Evolutionary conservation across 495 filamentous ascomycete genomes (phyloP).

Genomic region (Neurospora intermedia): DNA sequence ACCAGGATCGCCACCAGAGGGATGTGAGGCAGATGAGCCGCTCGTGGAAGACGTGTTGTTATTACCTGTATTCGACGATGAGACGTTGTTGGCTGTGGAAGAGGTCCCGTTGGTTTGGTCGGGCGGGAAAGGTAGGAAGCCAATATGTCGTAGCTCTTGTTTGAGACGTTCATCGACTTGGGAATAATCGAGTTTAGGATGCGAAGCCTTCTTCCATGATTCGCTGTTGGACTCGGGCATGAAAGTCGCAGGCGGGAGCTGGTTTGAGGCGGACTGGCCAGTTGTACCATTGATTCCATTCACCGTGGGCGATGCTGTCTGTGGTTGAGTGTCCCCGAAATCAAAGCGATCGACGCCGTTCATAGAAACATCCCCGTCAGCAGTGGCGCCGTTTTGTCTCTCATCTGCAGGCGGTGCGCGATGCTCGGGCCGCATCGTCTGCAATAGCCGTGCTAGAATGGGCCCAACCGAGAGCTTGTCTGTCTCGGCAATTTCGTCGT

Average conservation of each 20-base stretch:
- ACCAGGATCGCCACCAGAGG: constrained; percentile 15
- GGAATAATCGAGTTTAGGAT: constrained; percentile 65
- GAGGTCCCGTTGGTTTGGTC: constrained; percentile 30
- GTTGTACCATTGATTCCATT: constrained; percentile 31
- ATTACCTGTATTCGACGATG: constrained; percentile 63
- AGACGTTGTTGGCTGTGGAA: constrained; percentile 51
- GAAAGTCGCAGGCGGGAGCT: constrained; percentile 56
- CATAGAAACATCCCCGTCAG: constrained; percentile 37
- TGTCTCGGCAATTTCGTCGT: constrained; percentile 73
- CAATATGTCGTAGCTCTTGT: constrained; percentile 86
- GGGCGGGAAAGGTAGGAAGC: constrained; percentile 62
- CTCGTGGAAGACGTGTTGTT: constrained; percentile 57
- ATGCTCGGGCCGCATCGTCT: constrained; percentile 73
- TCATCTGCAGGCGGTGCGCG: constrained; percentile 51
- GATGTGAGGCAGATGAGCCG: constrained; percentile 28
- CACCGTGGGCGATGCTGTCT: constrained; percentile 13
- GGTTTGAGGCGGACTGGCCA: constrained; percentile 6
- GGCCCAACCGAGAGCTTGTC: constrained; percentile 89
- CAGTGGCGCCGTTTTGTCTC: constrained; percentile 47
- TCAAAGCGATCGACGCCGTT: constrained; percentile 16
- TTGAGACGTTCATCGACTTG: constrained; percentile 84
- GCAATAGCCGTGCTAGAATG: constrained; percentile 69
- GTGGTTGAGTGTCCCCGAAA: constrained; percentile 2
- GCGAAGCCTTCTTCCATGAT: constrained; percentile 45
- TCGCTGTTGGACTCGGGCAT: constrained; percentile 60